Percentiles rank a stretch among this genome's conserved stretches.
Conservation (phyloP, 495 filamentous ascomycete species). For the Aspergillus heteromorphus region DNA sequence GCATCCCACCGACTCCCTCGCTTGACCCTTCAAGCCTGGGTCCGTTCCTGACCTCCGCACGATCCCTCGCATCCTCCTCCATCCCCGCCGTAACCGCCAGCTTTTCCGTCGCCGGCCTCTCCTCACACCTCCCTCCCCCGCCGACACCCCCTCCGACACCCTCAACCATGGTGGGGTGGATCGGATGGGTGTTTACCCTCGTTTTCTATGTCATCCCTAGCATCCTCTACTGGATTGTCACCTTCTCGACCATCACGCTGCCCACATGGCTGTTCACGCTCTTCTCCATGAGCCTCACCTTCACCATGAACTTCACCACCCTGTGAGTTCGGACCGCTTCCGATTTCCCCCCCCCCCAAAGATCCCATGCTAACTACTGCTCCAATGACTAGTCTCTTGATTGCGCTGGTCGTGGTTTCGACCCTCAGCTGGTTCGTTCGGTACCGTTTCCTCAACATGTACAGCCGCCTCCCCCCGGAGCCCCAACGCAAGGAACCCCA, state of each 20-base stretch:
- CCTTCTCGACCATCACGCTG: slow-evolving; percentile 80
- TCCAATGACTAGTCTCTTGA: slow-evolving; percentile 58
- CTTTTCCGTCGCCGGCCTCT: slow-evolving; percentile 20
- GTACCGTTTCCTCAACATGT: slow-evolving; percentile 93
- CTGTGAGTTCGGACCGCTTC: slow-evolving; percentile 49
- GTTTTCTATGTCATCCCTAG: slow-evolving; percentile 56
- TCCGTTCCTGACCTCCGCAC: slow-evolving; percentile 5
- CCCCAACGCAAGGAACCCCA: slow-evolving; percentile 94
- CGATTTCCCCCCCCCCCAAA: background rate
- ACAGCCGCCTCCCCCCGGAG: slow-evolving; percentile 85
- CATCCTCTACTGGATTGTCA: slow-evolving; percentile 75
- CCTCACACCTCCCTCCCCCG: slow-evolving; percentile 23
- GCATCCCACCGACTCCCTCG: slow-evolving; percentile 2
- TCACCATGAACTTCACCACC: slow-evolving; percentile 98
- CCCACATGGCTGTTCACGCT: slow-evolving; percentile 88
- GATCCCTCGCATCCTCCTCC: slow-evolving; percentile 14
- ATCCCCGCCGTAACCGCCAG: slow-evolving; percentile 19
- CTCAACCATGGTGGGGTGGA: slow-evolving; percentile 42
- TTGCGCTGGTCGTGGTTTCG: slow-evolving; percentile 68
- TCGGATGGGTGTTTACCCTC: slow-evolving; percentile 38
- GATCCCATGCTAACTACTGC: background rate
- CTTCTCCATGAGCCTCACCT: slow-evolving; percentile 90
- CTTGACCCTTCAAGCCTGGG: slow-evolving; percentile 7
- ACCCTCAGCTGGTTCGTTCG: slow-evolving; percentile 87
- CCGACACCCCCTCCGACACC: slow-evolving; percentile 26